Evolutionary conservation across 169 alveolate species (phyloP).

Genomic region (Eimeria sp.): DNA sequence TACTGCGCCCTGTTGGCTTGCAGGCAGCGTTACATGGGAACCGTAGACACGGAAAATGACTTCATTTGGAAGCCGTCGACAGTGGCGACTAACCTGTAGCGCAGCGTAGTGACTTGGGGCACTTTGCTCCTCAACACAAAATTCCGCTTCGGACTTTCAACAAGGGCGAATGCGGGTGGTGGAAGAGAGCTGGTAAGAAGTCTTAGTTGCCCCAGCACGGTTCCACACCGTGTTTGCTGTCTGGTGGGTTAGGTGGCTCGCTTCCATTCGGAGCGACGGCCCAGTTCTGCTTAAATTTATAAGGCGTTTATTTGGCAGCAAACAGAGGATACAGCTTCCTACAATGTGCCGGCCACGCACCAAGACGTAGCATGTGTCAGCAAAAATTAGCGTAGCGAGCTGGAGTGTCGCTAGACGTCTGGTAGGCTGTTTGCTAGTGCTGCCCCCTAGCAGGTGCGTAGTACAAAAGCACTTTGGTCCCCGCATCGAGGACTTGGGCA

Average conservation of each 20-base stretch:
- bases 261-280: constrained; percentile 8
- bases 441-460: background rate
- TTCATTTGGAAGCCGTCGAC: constrained; percentile 37
- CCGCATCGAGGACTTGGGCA: background rate
- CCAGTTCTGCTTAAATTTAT: background rate
- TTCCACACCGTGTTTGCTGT: background rate
- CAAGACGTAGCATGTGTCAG: background rate
- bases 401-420: background rate
- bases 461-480: background rate
- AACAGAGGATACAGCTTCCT: background rate
- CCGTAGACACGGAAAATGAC: constrained; percentile 34
- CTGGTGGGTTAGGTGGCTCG: constrained; percentile 18
- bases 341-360: background rate
- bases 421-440: background rate
- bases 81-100: constrained; percentile 43
- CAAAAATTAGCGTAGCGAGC: background rate
- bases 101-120: constrained; percentile 42
- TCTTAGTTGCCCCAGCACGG: constrained; percentile 24
- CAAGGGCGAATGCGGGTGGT: constrained; percentile 5
- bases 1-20: background rate
- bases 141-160: background rate
- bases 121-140: background rate
- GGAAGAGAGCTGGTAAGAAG: constrained; percentile 1
- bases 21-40: constrained; percentile 22
- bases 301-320: background rate